Conservation (phyloP, 192 early-diverging fungal genomes). For the Oehlia diaphana region DNA sequence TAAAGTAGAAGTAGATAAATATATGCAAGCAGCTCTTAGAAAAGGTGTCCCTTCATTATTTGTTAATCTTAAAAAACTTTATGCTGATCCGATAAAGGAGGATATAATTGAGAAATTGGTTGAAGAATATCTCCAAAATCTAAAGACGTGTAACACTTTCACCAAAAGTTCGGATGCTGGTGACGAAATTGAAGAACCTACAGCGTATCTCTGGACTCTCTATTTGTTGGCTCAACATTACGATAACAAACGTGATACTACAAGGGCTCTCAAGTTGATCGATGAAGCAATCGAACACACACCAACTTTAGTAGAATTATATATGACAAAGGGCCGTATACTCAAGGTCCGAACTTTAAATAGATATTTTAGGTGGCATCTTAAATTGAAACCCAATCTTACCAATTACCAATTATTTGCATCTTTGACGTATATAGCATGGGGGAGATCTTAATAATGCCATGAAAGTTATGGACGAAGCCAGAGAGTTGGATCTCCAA, state of each 20-base stretch:
- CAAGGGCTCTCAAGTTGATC: conserved; percentile 74
- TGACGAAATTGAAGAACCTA: conserved; percentile 70
- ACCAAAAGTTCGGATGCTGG: conserved; percentile 34
- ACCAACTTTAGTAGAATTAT: conserved; percentile 88
- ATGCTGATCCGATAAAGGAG: conserved; percentile 64
- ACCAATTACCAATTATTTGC: conserved; percentile 13
- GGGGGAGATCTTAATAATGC: conserved; percentile 74
- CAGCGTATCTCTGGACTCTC: conserved; percentile 82
- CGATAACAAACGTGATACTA: conserved; percentile 71
- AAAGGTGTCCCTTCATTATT: conserved; percentile 97
- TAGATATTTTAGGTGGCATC: not conserved
- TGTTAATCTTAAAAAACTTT: conserved; percentile 74
- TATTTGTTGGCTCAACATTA: conserved; percentile 91
- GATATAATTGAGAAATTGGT: conserved; percentile 67
- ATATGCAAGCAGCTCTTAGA: conserved; percentile 72
- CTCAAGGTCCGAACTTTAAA: conserved; percentile 62
- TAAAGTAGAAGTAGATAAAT: conserved; percentile 58
- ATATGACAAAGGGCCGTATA: conserved; percentile 92
- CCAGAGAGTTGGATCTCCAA: conserved; percentile 85
- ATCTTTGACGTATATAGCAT: conserved; percentile 54
- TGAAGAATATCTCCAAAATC: conserved; percentile 56
- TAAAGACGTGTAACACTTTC: conserved; percentile 38
- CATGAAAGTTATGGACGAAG: conserved; percentile 79
- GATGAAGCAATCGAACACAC: conserved; percentile 82
- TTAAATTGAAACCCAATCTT: conserved; percentile 6